Evolutionary conservation across 1,284 basidiomycete genomes (phyloP).

Genomic region (Boletus semigastroideus): DNA sequence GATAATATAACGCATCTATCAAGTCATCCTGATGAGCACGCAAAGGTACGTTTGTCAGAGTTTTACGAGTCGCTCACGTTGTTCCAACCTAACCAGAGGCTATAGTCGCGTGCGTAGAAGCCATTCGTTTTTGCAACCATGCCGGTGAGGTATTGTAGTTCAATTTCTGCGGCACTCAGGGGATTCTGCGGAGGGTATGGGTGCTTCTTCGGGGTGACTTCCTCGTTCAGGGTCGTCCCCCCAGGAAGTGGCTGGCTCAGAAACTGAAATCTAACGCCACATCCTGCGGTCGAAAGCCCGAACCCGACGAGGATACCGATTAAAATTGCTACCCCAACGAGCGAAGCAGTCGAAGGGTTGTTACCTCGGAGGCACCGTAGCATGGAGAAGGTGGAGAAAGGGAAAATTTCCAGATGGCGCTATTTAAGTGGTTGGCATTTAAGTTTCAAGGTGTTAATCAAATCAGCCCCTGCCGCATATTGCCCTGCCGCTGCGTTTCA

Average conservation of each 20-base stretch:
- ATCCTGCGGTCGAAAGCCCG: slow-evolving; percentile 20
- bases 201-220: slow-evolving; percentile 15
- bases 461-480: too few relatives aligned
- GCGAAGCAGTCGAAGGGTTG: neutral
- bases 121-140: slow-evolving; percentile 32
- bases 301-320: slow-evolving; percentile 29
- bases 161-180: slow-evolving; percentile 1
- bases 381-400: slow-evolving; percentile 7
- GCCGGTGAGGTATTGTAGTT: slow-evolving; percentile 19
- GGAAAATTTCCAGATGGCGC: neutral
- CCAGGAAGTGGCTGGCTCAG: slow-evolving; percentile 18
- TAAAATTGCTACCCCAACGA: slow-evolving; percentile 23
- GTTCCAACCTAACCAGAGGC: slow-evolving; percentile 37
- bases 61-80: slow-evolving; percentile 21
- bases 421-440: too few relatives aligned
- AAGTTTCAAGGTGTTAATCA: too few relatives aligned
- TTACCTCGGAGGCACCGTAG: neutral
- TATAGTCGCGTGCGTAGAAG: slow-evolving; percentile 37
- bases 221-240: slow-evolving; percentile 12
- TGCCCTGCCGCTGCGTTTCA: too few relatives aligned
- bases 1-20: slow-evolving; percentile 41
- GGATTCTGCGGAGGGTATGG: neutral
- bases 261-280: slow-evolving; percentile 19
- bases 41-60: neutral
- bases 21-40: slow-evolving; percentile 11